Percentiles rank a stretch among this genome's conserved stretches.
phyloP scores from a whole-genome alignment of 768 basidiomycete species.

The Naganishia antarctica region DNA sequence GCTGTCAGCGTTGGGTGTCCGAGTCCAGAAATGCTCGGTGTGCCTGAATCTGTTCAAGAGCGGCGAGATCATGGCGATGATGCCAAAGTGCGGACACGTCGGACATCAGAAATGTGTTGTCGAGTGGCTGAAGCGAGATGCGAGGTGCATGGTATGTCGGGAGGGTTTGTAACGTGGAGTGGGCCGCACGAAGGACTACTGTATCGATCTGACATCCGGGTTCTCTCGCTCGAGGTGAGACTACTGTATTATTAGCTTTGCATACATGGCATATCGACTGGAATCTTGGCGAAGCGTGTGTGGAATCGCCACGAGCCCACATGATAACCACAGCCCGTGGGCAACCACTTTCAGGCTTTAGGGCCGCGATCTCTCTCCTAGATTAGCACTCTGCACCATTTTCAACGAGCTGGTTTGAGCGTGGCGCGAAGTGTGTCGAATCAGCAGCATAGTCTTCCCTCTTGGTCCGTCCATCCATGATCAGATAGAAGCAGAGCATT shows the following conservation, averaged over 20 bases:
- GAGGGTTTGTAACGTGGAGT: conserved; percentile 21
- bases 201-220: conserved; percentile 12
- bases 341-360: too few species aligned
- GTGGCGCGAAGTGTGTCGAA: too few species aligned
- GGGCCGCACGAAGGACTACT: not conserved
- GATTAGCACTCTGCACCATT: too few species aligned
- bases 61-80: conserved; percentile 58
- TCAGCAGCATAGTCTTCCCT: too few species aligned
- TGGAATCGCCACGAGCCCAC: not conserved
- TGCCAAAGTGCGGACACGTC: conserved; percentile 59
- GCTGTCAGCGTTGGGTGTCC: conserved; percentile 59
- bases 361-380: too few species aligned
- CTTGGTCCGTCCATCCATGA: too few species aligned
- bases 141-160: conserved; percentile 65
- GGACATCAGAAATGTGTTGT: conserved; percentile 61
- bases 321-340: too few species aligned
- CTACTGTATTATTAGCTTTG: conserved; percentile 1
- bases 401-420: too few species aligned
- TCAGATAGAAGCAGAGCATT: too few species aligned
- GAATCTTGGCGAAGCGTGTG: not conserved
- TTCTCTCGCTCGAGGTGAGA: not conserved
- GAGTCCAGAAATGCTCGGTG: conserved; percentile 67
- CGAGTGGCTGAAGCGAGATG: conserved; percentile 60
- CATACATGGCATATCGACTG: not conserved
- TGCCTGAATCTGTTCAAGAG: conserved; percentile 67